Evolutionary conservation across 345 rosid genomes (phyloP).

Genomic region (Physaria fendleri): DNA sequence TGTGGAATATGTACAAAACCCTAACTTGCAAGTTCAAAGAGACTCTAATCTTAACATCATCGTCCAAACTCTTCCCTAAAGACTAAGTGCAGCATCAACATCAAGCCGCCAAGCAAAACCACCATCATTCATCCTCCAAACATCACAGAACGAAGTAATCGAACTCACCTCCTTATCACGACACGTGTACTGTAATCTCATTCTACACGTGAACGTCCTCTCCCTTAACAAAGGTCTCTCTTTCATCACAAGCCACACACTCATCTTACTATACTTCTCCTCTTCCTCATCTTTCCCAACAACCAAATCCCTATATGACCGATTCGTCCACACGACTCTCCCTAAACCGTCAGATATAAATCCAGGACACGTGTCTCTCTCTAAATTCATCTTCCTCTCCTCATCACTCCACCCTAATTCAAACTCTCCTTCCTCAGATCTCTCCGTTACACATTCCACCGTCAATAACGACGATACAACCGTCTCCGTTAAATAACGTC

Average conservation of each 20-base stretch:
- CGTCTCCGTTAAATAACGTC: background rate
- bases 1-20: too few species aligned
- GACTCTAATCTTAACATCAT: background rate
- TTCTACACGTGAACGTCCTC: conserved; percentile 57
- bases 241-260: conserved; percentile 62
- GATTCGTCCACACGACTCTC: conserved; percentile 65
- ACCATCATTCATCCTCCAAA: conserved; percentile 60
- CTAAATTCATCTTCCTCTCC: conserved; percentile 46
- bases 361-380: conserved; percentile 73
- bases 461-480: conserved; percentile 42
- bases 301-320: conserved; percentile 49
- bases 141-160: conserved; percentile 64
- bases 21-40: background rate
- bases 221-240: conserved; percentile 26
- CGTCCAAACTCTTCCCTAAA: too few species aligned
- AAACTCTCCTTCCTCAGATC: conserved; percentile 31
- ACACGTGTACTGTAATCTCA: conserved; percentile 50
- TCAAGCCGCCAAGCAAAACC: conserved; percentile 86
- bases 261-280: conserved; percentile 20
- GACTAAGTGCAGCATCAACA: conserved; percentile 65
- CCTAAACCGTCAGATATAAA: conserved; percentile 57
- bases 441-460: conserved; percentile 57
- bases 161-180: conserved; percentile 40
- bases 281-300: conserved; percentile 4
- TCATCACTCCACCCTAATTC: conserved; percentile 54